A percentile compares a stretch with the other conserved stretches of the same genome.
Conservation (phyloP, 225 moss, liverwort and hornwort species). For the Pleurozium schreberi region DNA sequence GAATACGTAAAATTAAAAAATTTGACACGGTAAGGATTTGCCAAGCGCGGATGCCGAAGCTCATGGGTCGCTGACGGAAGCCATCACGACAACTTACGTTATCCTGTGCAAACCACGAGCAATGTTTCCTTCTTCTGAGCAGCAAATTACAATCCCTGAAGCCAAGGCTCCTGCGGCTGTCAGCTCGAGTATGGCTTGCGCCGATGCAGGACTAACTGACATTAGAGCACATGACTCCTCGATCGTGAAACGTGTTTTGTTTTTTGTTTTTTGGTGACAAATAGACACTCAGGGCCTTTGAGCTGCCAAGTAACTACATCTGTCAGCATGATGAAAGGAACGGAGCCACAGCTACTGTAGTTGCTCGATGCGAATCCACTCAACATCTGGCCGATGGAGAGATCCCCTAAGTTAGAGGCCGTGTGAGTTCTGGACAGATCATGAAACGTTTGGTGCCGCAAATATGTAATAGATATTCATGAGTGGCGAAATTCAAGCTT, state of each 20-base stretch:
- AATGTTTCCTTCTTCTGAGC: neutral
- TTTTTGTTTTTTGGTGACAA: no score
- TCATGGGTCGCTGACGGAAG: neutral
- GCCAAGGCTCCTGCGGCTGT: neutral
- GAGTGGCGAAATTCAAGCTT: neutral
- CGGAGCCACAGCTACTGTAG: neutral
- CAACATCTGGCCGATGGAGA: neutral
- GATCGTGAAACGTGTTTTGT: neutral
- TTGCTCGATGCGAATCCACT: neutral
- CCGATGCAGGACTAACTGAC: neutral
- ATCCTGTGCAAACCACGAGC: neutral
- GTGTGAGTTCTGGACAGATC: neutral
- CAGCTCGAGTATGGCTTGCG: neutral
- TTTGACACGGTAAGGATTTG: neutral
- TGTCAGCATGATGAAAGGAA: neutral
- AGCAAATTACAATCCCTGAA: neutral
- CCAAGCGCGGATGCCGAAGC: neutral
- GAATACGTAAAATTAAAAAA: neutral
- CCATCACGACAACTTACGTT: neutral
- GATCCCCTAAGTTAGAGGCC: neutral
- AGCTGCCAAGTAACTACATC: neutral
- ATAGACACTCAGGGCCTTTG: neutral
- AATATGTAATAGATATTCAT: neutral
- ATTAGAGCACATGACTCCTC: neutral
- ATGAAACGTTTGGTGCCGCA: neutral